These are phyloP conservation scores for Cenchrus purpureus DNA, from an alignment of 176 grass and related monocot species.

Conservation along the genomic window DNA sequence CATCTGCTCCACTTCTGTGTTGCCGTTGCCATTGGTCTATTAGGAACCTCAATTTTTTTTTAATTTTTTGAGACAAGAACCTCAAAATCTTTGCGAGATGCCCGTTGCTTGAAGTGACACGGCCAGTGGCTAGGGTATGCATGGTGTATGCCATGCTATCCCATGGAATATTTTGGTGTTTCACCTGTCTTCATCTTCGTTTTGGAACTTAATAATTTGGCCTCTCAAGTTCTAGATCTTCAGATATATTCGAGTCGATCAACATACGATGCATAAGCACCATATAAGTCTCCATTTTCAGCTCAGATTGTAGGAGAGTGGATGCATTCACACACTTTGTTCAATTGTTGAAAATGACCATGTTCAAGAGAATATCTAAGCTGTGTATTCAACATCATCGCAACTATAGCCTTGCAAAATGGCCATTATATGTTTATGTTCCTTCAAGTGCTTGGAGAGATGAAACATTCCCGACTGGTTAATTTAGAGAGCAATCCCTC, in stretches of 20 bases:
- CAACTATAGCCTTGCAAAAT: neutral
- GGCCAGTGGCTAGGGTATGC: neutral
- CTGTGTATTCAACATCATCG: neutral
- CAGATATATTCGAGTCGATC: neutral
- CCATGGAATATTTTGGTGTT: constrained; percentile 28
- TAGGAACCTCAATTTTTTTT: constrained; percentile 39
- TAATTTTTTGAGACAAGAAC: constrained; percentile 25
- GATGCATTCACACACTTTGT: neutral
- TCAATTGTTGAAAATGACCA: neutral
- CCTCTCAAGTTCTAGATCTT: neutral
- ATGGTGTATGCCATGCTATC: constrained; percentile 21
- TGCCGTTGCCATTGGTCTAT: constrained; percentile 38
- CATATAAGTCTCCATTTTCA: neutral
- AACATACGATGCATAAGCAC: neutral
- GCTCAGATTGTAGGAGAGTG: neutral
- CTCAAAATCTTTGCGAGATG: constrained; percentile 33
- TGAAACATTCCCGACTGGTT: neutral
- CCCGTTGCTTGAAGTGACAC: constrained; percentile 29
- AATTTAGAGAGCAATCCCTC: neutral
- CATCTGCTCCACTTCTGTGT: constrained; percentile 27
- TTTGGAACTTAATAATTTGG: neutral
- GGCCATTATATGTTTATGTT: neutral
- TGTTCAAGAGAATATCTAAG: neutral
- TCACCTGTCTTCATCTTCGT: neutral
- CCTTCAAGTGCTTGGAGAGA: neutral